Percentiles rank a stretch among this genome's conserved stretches.
phyloP scores from a whole-genome alignment of 2,329 filamentous ascomycete species.

The Ophiobolus disseminans region DNA sequence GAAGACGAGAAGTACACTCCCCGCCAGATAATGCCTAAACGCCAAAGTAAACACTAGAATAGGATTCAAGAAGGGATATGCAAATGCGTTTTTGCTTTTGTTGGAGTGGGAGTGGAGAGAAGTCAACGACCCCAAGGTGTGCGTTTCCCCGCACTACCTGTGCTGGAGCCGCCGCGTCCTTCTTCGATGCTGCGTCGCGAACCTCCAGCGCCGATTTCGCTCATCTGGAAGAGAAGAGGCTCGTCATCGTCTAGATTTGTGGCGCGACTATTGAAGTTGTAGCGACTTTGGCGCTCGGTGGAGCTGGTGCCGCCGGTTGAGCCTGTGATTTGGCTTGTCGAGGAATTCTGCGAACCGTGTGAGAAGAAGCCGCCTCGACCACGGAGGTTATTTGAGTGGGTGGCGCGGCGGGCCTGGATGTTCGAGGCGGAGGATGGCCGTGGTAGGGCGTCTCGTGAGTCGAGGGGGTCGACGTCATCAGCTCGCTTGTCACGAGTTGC shows the following conservation, averaged over 20 bases:
- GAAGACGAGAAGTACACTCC: slow-evolving; percentile 5
- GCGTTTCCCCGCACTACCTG: slow-evolving; percentile 35
- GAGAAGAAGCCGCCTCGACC: slow-evolving; percentile 42
- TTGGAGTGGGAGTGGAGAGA: neutral
- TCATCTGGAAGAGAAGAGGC: slow-evolving; percentile 75
- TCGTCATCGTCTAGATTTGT: slow-evolving; percentile 67
- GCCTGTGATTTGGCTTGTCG: slow-evolving; percentile 39
- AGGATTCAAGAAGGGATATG: neutral
- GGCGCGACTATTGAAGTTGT: slow-evolving; percentile 54
- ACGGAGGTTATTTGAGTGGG: slow-evolving; percentile 30
- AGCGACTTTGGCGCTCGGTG: slow-evolving; percentile 47
- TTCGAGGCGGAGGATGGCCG: slow-evolving; percentile 39
- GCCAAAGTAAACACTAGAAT: neutral
- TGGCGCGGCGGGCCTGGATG: slow-evolving; percentile 36
- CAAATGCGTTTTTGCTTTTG: neutral
- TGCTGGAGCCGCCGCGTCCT: slow-evolving; percentile 38
- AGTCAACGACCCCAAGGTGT: slow-evolving; percentile 32
- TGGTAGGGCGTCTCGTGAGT: slow-evolving; percentile 36
- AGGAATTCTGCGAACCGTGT: slow-evolving; percentile 40
- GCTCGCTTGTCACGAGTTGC: slow-evolving; percentile 31
- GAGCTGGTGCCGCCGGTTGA: slow-evolving; percentile 44
- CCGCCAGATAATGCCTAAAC: neutral
- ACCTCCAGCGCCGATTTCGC: slow-evolving; percentile 64
- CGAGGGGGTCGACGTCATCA: slow-evolving; percentile 18
- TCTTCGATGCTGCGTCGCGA: slow-evolving; percentile 49